These are phyloP conservation scores for Marchantia paleacea DNA, from an alignment of 225 moss, liverwort and hornwort genomes.

Conservation along the genomic window DNA sequence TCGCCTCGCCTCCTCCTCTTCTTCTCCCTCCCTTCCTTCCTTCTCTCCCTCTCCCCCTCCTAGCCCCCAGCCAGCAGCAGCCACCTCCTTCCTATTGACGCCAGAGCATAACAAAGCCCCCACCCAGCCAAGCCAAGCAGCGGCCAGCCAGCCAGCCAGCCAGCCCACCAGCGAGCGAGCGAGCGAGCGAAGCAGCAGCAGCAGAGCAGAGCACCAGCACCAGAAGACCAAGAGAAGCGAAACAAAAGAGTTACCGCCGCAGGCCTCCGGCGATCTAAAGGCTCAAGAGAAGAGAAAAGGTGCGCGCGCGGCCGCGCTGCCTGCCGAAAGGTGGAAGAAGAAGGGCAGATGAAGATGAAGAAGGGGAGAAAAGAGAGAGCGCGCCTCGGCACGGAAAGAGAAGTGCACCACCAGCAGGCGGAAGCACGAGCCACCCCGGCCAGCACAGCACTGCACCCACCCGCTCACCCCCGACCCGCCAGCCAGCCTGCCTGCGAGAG, in stretches of 20 bases:
- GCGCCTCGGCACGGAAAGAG: background rate
- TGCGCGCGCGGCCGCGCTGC: slow-evolving; percentile 24
- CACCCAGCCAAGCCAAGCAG: background rate
- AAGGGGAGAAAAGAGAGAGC: background rate
- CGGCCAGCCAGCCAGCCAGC: background rate
- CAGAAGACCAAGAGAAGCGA: slow-evolving; percentile 2
- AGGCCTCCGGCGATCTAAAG: slow-evolving; percentile 18
- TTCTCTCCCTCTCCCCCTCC: background rate
- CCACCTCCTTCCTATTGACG: slow-evolving; percentile 7
- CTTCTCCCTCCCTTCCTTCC: background rate
- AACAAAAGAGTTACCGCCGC: slow-evolving; percentile 8
- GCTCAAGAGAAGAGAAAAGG: slow-evolving; percentile 17
- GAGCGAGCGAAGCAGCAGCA: background rate
- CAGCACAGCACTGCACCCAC: background rate
- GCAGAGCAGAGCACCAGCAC: background rate
- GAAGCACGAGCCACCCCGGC: background rate
- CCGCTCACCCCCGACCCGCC: background rate
- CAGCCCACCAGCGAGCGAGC: background rate
- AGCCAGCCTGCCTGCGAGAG: background rate
- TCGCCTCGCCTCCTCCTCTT: background rate
- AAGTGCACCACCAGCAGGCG: background rate
- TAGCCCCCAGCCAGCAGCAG: slow-evolving; percentile 6
- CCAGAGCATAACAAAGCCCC: background rate
- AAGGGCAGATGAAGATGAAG: background rate
- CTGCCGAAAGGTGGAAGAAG: background rate